These are phyloP conservation scores for Tilletiaria anomala DNA, from an alignment of 1,284 basidiomycete species.

Conservation along the genomic window DNA sequence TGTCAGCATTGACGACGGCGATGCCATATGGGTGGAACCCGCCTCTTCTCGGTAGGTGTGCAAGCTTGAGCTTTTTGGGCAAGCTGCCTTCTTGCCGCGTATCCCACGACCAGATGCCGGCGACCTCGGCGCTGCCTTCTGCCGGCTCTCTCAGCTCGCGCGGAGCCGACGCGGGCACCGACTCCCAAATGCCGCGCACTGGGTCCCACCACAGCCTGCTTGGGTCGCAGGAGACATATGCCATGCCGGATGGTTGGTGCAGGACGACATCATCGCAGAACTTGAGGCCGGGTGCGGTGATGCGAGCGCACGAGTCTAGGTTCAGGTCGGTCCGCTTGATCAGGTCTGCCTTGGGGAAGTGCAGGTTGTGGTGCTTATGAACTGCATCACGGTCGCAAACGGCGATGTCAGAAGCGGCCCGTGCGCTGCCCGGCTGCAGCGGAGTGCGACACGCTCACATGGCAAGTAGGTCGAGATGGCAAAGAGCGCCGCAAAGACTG, in stretches of 20 bases:
- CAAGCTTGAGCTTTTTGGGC: slow-evolving; percentile 11
- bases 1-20: slow-evolving; percentile 10
- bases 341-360: slow-evolving; percentile 8
- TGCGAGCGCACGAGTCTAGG: slow-evolving; percentile 7
- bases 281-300: slow-evolving; percentile 12
- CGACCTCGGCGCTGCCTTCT: slow-evolving; percentile 8
- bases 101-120: slow-evolving; percentile 21
- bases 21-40: slow-evolving; percentile 19
- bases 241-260: slow-evolving; percentile 12
- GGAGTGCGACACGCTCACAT: slow-evolving; percentile 6
- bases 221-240: slow-evolving; percentile 22
- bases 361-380: slow-evolving; percentile 9
- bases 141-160: no score
- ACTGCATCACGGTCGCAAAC: no score
- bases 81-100: slow-evolving; percentile 6
- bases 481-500: slow-evolving; percentile 10
- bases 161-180: slow-evolving; percentile 2
- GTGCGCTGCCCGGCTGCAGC: slow-evolving; percentile 11
- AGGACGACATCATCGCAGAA: slow-evolving; percentile 23
- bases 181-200: slow-evolving; percentile 9
- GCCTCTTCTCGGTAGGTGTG: slow-evolving; percentile 5
- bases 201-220: slow-evolving; percentile 19
- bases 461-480: slow-evolving; percentile 13
- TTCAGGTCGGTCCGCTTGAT: slow-evolving; percentile 1
- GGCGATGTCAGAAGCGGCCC: slow-evolving; percentile 1